A percentile compares a stretch with the other conserved stretches of the same genome.
These are phyloP conservation scores for Acanthamoeba triangularis DNA, from an alignment of 208 protist species.

Conservation along the genomic window DNA sequence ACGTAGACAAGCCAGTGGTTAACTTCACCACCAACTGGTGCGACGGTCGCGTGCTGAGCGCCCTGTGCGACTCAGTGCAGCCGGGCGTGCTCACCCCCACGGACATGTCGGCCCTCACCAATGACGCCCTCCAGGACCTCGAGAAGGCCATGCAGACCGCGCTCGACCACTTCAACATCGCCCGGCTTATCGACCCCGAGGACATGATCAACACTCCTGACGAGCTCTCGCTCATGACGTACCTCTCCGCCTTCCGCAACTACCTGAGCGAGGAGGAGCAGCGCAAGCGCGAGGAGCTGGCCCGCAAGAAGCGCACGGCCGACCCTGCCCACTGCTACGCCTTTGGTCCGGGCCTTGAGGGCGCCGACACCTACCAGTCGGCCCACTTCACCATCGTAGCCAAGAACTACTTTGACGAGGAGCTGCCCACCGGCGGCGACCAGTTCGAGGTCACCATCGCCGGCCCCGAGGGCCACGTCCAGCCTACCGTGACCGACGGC, in stretches of 20 bases:
- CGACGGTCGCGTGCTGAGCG: constrained; percentile 81
- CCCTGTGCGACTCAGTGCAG: constrained; percentile 80
- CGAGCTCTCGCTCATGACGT: constrained; percentile 89
- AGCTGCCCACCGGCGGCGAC: constrained; percentile 84
- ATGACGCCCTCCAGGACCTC: constrained; percentile 79
- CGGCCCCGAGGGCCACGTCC: constrained; percentile 81
- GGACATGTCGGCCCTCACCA: constrained; percentile 73
- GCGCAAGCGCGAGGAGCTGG: constrained; percentile 66
- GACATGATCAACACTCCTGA: constrained; percentile 85
- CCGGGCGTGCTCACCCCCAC: constrained; percentile 79
- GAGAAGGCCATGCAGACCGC: constrained; percentile 83
- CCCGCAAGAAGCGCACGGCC: constrained; percentile 75
- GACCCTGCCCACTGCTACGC: constrained; percentile 72
- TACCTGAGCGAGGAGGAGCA: constrained; percentile 79
- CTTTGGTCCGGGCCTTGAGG: constrained; percentile 77
- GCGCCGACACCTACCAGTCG: constrained; percentile 69
- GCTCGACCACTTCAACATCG: constrained; percentile 76
- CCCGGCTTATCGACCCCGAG: constrained; percentile 66
- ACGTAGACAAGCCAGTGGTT: constrained; percentile 68
- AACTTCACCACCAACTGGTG: constrained; percentile 81
- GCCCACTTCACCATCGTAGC: constrained; percentile 85
- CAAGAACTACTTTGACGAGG: constrained; percentile 84
- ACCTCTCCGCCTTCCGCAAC: constrained; percentile 85
- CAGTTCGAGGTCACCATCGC: constrained; percentile 81
- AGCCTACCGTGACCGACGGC: constrained; percentile 79